Base-by-base conservation (phyloP, 2,329 filamentous ascomycete species). In the Aspergillus awamori region DNA sequence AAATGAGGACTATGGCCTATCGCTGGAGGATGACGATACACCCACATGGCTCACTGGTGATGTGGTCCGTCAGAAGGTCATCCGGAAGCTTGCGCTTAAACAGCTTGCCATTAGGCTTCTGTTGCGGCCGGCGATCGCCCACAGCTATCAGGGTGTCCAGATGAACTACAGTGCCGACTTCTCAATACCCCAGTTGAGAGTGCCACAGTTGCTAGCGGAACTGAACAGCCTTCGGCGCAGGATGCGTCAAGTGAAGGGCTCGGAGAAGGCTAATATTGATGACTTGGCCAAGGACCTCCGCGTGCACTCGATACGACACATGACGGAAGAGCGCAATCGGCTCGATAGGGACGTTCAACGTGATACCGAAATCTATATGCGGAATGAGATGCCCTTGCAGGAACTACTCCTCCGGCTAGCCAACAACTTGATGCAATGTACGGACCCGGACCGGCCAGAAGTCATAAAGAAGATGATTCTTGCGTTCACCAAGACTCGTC, bases 21-120 rank as follows among this genome's bases (percentile, higher is more conserved):
- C 65, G 38, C 39, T 22, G 7, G 60, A 69, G 39, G 62, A 65
- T n/a, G 61, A 69, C 48, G 65, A 68, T 33, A 59, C 70, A 17
- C 69, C 69, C 20, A 33, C 59, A 7, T 77, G 75, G 75, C 68
- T 72, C 11, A 60, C 66, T 20, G 58, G 64, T 13, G 74, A 74
- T 58, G 53, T 67, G 33, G 53, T 73, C 45, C 73, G 75, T 17
- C 68, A 71, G 33, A 76, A 77, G 57, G 76, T 73, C 30, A 74
- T 80, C 15, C 75, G 75, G 53, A 74, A 73, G 51, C 65, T 80
- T 10, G 77, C 76, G 15, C 58, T 78, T 49, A 75, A 70, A 45
- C 75, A 78, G 66, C 73, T 79, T 5, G 74, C 74, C 10, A 76
- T 79, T 45, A 70, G 75, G 11, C 62, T 79, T 41, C 54, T 80